Conservation (phyloP, 2,329 filamentous ascomycete genomes). For the Aaosphaeria pasadenensis region DNA sequence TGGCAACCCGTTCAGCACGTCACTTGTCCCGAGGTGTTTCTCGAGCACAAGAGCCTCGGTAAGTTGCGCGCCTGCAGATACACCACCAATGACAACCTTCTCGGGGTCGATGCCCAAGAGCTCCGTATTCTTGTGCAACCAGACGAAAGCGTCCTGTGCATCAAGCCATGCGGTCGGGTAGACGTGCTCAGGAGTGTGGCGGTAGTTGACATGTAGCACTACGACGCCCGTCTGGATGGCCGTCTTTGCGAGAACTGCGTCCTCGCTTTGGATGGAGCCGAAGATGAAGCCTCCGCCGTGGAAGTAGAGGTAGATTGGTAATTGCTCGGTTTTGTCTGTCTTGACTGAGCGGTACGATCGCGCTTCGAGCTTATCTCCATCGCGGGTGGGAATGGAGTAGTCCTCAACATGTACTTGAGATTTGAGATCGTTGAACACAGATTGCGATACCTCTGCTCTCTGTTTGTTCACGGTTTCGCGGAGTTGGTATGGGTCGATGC, state of each 20-base stretch:
- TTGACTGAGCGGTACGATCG: constrained; percentile 47
- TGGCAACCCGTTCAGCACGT: constrained; percentile 18
- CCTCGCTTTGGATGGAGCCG: constrained; percentile 54
- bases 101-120: constrained; percentile 39
- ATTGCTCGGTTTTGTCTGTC: constrained; percentile 25
- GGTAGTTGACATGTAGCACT: constrained; percentile 57
- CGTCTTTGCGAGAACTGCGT: constrained; percentile 50
- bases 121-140: constrained; percentile 48
- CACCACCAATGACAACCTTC: constrained; percentile 50
- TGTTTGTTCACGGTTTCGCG: constrained; percentile 17
- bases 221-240: constrained; percentile 42
- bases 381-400: constrained; percentile 41
- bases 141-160: constrained; percentile 53
- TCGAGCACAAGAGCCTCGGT: constrained; percentile 44
- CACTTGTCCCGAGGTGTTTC: constrained; percentile 42
- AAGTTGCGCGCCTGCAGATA: constrained; percentile 52
- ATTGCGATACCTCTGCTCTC: constrained; percentile 16
- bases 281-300: constrained; percentile 58
- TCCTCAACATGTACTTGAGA: constrained; percentile 19
- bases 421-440: constrained; percentile 15
- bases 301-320: constrained; percentile 49
- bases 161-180: constrained; percentile 57
- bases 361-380: constrained; percentile 44
- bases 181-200: constrained; percentile 54
- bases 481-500: constrained; percentile 11